Evolutionary conservation across 169 alveolate species (phyloP).

Genomic region (Theileria sp.): DNA sequence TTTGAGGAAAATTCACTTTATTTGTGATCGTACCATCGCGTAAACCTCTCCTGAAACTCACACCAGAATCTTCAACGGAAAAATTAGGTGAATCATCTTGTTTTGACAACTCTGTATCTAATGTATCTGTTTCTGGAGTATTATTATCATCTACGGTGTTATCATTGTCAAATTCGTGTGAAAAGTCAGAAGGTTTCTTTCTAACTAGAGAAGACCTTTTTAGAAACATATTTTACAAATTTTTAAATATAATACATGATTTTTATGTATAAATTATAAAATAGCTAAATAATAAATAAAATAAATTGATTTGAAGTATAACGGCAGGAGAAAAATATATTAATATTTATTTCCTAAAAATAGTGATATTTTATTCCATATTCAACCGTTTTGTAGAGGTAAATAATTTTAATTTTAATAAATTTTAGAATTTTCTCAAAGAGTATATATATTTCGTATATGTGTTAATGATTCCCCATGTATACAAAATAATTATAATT

Average conservation of each 20-base stretch:
- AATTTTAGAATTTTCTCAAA: not conserved
- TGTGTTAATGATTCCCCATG: constrained; percentile 12
- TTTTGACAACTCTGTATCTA: not conserved
- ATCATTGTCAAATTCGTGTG: not conserved
- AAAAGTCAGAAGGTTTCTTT: not conserved
- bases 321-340: not conserved
- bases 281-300: not conserved
- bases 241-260: constrained; percentile 1
- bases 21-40: constrained; percentile 23
- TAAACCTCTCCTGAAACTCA: constrained; percentile 44
- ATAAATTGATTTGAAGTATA: not conserved
- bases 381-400: not conserved
- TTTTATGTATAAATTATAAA: not conserved
- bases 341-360: not conserved
- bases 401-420: not conserved
- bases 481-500: not conserved
- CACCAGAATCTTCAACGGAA: not conserved
- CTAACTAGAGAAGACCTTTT: not conserved
- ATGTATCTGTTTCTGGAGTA: not conserved
- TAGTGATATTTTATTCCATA: not conserved
- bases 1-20: not conserved
- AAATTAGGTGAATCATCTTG: not conserved
- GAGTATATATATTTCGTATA: not conserved
- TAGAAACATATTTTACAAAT: constrained; percentile 6
- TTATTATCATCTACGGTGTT: not conserved